Evolutionary conservation across 2,329 filamentous ascomycete species (phyloP).

Genomic region (Keithomyces neogunnii): DNA sequence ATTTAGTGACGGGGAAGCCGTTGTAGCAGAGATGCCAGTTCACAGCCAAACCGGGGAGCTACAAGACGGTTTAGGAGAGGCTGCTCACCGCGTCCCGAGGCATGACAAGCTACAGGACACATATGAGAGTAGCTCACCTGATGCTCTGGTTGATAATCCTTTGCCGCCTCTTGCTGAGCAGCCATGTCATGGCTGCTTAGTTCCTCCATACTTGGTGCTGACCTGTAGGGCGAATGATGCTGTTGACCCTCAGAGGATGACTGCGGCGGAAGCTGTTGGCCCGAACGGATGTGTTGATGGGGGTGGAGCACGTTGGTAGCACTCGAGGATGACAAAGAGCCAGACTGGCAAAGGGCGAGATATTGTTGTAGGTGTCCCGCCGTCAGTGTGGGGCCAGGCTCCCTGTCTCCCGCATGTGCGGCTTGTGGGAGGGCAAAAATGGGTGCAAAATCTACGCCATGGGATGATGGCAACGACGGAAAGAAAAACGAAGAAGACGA

Average conservation of each 20-base stretch:
- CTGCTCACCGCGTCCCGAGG: not conserved
- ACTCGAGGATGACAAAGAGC: constrained; percentile 7
- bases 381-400: constrained; percentile 5
- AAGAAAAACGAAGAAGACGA: constrained; percentile 32
- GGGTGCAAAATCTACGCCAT: constrained; percentile 26
- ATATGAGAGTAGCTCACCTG: constrained; percentile 33
- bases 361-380: constrained; percentile 7
- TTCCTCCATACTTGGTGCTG: constrained; percentile 23
- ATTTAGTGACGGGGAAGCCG: not conserved
- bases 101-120: not conserved
- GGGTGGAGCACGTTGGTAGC: constrained; percentile 7
- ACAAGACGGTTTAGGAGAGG: not conserved
- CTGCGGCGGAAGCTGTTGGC: constrained; percentile 3
- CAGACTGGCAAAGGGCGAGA: constrained; percentile 2
- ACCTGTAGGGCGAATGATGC: constrained; percentile 10
- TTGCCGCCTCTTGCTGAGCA: constrained; percentile 52
- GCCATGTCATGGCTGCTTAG: constrained; percentile 35
- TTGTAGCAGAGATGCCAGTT: not conserved
- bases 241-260: constrained; percentile 7
- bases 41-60: not conserved
- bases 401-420: constrained; percentile 5
- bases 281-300: constrained; percentile 5
- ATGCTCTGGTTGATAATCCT: constrained; percentile 49
- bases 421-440: constrained; percentile 12
- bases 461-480: constrained; percentile 17